phyloP scores from a whole-genome alignment of 1,284 basidiomycete genomes.

The Ustilago trichophora region DNA sequence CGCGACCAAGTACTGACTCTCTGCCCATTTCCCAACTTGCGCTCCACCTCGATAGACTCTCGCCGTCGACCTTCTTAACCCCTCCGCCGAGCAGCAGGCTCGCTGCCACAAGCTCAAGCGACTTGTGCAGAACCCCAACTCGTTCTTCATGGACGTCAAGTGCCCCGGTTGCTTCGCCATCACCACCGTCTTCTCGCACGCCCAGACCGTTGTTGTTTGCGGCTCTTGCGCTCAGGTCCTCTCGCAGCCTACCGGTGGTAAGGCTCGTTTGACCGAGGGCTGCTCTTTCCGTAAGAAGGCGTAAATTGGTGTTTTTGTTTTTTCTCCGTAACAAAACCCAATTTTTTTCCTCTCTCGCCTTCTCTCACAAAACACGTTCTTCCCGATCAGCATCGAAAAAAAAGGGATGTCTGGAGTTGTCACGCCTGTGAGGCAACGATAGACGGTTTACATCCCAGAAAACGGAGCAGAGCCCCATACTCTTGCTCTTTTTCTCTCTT shows the following conservation, averaged over 20 bases:
- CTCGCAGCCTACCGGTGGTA: conserved; percentile 98
- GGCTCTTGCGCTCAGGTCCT: conserved; percentile 92
- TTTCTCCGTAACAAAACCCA: background rate
- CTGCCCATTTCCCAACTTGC: background rate
- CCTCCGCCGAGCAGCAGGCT: conserved; percentile 80
- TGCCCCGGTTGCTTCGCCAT: conserved; percentile 96
- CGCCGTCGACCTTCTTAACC: conserved; percentile 98
- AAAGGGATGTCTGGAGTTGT: conserved; percentile 15
- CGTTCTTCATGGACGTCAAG: conserved; percentile 99
- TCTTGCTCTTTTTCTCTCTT: conserved; percentile 3
- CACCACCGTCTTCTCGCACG: conserved; percentile 94
- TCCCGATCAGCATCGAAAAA: conserved; percentile 30
- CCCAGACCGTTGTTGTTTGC: conserved; percentile 91
- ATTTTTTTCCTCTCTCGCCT: too few relatives aligned
- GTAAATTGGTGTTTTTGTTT: conserved; percentile 37
- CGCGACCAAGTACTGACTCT: background rate
- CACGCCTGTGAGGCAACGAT: too few relatives aligned
- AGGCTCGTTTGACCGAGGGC: conserved; percentile 93
- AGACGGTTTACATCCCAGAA: conserved; percentile 14
- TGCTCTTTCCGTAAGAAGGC: conserved; percentile 64
- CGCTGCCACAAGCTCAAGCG: conserved; percentile 93
- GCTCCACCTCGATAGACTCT: conserved; percentile 87
- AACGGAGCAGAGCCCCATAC: conserved; percentile 1
- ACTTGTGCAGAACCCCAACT: conserved; percentile 82
- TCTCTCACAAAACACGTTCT: too few relatives aligned